Conservation (phyloP, 2,329 filamentous ascomycete species). For the Colletotrichum sp. region DNA sequence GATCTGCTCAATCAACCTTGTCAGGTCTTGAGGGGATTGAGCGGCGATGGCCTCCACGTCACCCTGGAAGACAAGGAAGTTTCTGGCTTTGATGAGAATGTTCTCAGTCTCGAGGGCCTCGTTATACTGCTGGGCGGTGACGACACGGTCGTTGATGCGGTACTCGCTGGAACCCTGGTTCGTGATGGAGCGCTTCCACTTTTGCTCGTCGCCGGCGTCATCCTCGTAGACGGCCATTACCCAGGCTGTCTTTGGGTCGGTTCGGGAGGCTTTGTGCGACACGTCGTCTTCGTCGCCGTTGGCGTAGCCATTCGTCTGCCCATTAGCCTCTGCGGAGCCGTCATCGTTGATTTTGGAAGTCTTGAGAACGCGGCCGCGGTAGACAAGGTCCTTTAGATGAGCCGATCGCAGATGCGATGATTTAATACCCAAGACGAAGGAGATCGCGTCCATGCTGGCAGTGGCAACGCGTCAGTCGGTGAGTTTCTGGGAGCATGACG, state of each 20-base stretch:
- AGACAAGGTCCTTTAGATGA: constrained; percentile 92
- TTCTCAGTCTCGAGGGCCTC: constrained; percentile 91
- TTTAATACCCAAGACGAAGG: constrained; percentile 97
- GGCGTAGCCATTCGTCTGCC: constrained; percentile 65
- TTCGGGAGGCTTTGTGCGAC: constrained; percentile 69
- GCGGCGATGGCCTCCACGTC: constrained; percentile 97
- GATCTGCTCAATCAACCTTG: constrained; percentile 94
- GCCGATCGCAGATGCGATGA: constrained; percentile 96
- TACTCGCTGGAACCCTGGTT: constrained; percentile 90
- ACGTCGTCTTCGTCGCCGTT: constrained; percentile 64
- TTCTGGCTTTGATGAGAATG: constrained; percentile 96
- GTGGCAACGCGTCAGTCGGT: constrained; percentile 24
- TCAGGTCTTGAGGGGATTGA: constrained; percentile 92
- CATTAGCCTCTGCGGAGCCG: constrained; percentile 73
- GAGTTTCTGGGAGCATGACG: background rate
- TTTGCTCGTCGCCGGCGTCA: constrained; percentile 91
- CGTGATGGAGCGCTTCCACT: constrained; percentile 96
- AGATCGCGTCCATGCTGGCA: constrained; percentile 95
- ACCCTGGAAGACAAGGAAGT: constrained; percentile 98
- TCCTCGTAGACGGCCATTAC: constrained; percentile 99
- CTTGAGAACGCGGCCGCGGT: constrained; percentile 91
- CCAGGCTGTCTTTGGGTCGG: constrained; percentile 94
- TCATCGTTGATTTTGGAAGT: constrained; percentile 93
- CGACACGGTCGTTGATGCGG: constrained; percentile 90
- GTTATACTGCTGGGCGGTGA: constrained; percentile 92